phyloP scores from a whole-genome alignment of 306 rosid genomes.

The Calophaca sinica region DNA sequence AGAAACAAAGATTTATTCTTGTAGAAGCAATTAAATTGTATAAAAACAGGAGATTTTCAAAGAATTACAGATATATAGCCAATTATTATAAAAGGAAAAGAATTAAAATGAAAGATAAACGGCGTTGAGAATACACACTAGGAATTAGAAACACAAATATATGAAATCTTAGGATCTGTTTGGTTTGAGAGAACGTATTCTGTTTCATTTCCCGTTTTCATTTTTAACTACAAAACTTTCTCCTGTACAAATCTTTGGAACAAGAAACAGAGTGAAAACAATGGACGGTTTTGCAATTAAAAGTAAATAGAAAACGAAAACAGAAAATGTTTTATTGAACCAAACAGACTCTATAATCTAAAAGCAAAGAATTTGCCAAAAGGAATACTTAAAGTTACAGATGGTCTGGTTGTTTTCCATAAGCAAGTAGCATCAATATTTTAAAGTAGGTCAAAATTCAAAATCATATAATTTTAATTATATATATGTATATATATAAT shows the following conservation, averaged over 20 bases:
- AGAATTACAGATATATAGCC: conserved; percentile 1
- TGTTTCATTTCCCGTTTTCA: too few species aligned
- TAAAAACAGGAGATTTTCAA: conserved; percentile 25
- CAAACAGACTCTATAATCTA: not conserved
- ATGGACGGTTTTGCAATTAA: too few species aligned
- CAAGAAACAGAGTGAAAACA: too few species aligned
- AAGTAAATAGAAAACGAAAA: too few species aligned
- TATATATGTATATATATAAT: not conserved
- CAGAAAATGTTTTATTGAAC: too few species aligned
- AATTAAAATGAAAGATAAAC: not conserved
- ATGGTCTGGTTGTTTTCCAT: not conserved
- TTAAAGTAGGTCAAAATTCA: conserved; percentile 6
- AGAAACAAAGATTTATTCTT: not conserved
- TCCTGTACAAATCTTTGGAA: too few species aligned
- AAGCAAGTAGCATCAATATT: conserved; percentile 9
- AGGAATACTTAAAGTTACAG: not conserved
- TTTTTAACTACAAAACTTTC: too few species aligned
- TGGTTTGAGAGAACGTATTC: too few species aligned
- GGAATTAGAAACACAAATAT: conserved; percentile 12
- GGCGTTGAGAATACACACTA: conserved; percentile 3
- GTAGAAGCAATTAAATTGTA: conserved; percentile 5
- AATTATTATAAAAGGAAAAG: not conserved
- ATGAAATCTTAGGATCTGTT: not conserved
- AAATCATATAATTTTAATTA: not conserved
- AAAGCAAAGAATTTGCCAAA: conserved; percentile 21